Evolutionary conservation across 73 alveolate genomes (phyloP).

Genomic region (Paramecium biaurelia): DNA sequence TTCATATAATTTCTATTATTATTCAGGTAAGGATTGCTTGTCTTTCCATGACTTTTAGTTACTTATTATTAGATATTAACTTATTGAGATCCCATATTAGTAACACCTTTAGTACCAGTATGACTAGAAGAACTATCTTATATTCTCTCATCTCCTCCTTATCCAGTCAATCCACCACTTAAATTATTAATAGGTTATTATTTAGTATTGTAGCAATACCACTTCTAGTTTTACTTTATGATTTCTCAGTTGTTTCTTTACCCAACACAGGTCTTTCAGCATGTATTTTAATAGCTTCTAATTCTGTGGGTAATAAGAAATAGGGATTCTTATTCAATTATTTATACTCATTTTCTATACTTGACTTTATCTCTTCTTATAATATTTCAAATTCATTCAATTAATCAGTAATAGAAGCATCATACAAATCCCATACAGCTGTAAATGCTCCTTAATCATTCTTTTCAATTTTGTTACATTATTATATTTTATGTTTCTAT

Average conservation of each 20-base stretch:
- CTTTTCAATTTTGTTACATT: slow-evolving; percentile 59
- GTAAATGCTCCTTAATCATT: slow-evolving; percentile 65
- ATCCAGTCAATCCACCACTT: slow-evolving; percentile 37
- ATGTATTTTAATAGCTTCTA: slow-evolving; percentile 56
- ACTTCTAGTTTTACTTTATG: slow-evolving; percentile 29
- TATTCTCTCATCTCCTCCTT: background rate
- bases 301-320: slow-evolving; percentile 55
- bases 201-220: slow-evolving; percentile 26
- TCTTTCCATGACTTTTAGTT: slow-evolving; percentile 55
- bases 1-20: slow-evolving; percentile 14
- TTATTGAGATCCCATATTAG: background rate
- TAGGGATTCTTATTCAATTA: slow-evolving; percentile 46
- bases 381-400: slow-evolving; percentile 62
- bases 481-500: slow-evolving; percentile 31
- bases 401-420: slow-evolving; percentile 61
- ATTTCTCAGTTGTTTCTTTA: background rate
- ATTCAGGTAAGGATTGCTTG: slow-evolving; percentile 43
- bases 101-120: slow-evolving; percentile 49
- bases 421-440: slow-evolving; percentile 71
- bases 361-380: slow-evolving; percentile 53
- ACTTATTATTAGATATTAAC: background rate
- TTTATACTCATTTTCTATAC: slow-evolving; percentile 50
- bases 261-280: slow-evolving; percentile 56
- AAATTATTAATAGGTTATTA: slow-evolving; percentile 24
- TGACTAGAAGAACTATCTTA: slow-evolving; percentile 4